Evolutionary conservation across 768 basidiomycete species (phyloP).

Genomic region (Tricholoma matsutake): DNA sequence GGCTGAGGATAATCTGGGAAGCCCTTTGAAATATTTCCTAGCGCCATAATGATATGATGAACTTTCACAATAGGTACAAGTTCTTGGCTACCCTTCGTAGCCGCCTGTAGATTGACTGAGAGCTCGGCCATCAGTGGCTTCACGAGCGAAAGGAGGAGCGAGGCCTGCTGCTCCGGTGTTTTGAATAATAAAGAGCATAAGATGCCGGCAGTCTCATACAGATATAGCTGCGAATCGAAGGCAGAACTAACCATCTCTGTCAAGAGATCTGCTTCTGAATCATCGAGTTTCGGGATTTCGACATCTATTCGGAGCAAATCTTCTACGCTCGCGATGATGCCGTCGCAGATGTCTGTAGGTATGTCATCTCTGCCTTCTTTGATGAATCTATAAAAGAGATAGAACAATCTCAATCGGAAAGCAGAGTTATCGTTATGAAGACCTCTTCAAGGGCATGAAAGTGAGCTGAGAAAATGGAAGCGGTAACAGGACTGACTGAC

Average conservation of each 20-base stretch:
- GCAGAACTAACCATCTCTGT: slow-evolving; percentile 75
- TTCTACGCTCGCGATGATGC: slow-evolving; percentile 67
- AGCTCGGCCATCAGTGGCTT: slow-evolving; percentile 80
- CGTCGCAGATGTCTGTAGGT: slow-evolving; percentile 63
- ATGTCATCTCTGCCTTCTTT: slow-evolving; percentile 79
- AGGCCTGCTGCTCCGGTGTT: slow-evolving; percentile 62
- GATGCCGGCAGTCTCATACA: slow-evolving; percentile 89
- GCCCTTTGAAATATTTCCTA: slow-evolving; percentile 93
- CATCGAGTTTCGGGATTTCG: slow-evolving; percentile 75
- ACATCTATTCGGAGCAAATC: slow-evolving; percentile 78
- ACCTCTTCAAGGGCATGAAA: slow-evolving; percentile 50
- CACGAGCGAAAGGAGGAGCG: slow-evolving; percentile 71
- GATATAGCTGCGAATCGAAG: slow-evolving; percentile 89
- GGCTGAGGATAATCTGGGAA: slow-evolving; percentile 88
- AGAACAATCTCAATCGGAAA: slow-evolving; percentile 78
- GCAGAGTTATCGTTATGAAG: slow-evolving; percentile 72
- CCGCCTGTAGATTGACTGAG: slow-evolving; percentile 51
- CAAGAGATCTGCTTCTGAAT: slow-evolving; percentile 67
- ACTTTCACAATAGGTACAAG: slow-evolving; percentile 79
- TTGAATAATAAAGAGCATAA: slow-evolving; percentile 76
- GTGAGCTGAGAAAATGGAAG: not conserved
- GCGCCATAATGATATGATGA: slow-evolving; percentile 92
- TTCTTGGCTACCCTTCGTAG: slow-evolving; percentile 58
- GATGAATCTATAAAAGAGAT: slow-evolving; percentile 92
- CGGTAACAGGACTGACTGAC: slow-evolving; percentile 41